Percentiles rank a stretch among this genome's conserved stretches.
Evolutionary conservation across 2,329 filamentous ascomycete genomes (phyloP).

Genomic region (Colletotrichum trifolii): DNA sequence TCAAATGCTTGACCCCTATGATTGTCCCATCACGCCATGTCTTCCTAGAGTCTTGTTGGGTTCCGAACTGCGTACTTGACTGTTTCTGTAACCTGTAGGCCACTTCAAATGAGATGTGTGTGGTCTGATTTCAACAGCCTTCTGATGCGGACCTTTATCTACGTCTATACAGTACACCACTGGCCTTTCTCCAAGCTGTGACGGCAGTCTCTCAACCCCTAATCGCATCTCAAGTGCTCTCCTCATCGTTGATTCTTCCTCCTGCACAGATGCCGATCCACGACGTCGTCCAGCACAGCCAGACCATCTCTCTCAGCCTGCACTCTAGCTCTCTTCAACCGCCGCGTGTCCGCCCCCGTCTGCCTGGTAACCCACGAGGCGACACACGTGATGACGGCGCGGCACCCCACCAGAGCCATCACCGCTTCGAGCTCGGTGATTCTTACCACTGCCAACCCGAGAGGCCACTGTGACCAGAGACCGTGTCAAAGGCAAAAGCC

Average conservation of each 20-base stretch:
- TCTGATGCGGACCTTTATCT: no score
- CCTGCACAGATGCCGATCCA: slow-evolving; percentile 38
- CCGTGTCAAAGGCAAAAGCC: slow-evolving; percentile 55
- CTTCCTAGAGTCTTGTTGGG: no score
- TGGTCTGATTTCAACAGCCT: no score
- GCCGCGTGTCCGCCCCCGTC: slow-evolving; percentile 57
- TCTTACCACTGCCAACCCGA: slow-evolving; percentile 48
- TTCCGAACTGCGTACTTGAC: accelerated
- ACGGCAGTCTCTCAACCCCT: no score
- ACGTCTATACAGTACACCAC: no score
- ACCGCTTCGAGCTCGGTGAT: neutral
- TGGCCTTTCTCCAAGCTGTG: no score
- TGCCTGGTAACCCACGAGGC: slow-evolving; percentile 59
- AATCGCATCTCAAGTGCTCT: neutral
- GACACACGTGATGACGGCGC: slow-evolving; percentile 51
- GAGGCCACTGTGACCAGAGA: slow-evolving; percentile 48
- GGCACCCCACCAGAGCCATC: slow-evolving; percentile 57
- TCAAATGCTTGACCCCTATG: accelerated
- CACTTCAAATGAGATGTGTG: no score
- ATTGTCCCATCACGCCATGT: no score
- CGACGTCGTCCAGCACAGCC: slow-evolving; percentile 56
- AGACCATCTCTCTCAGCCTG: slow-evolving; percentile 53
- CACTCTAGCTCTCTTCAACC: slow-evolving; percentile 54
- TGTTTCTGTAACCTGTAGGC: accelerated
- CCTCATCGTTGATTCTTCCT: neutral